These are phyloP conservation scores for Artemisia argyi DNA, from an alignment of 129 eudicot genomes.

Conservation along the genomic window DNA sequence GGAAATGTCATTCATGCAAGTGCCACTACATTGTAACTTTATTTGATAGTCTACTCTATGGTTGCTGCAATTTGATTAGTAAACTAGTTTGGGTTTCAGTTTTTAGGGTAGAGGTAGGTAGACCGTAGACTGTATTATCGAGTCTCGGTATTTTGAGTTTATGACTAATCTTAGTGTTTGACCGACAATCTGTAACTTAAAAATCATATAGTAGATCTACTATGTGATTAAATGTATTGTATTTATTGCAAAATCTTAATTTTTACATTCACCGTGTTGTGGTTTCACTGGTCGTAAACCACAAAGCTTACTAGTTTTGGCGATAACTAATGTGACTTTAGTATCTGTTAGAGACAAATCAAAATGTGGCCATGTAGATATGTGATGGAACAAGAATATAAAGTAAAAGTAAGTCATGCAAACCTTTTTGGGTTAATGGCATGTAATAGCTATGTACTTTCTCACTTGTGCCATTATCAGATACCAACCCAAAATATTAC, in stretches of 20 bases:
- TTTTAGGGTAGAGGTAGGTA: conserved; percentile 29
- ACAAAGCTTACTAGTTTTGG: background rate
- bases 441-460: too few relatives aligned
- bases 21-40: conserved; percentile 20
- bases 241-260: background rate
- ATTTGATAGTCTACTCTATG: background rate
- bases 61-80: conserved; percentile 7
- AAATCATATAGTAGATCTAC: conserved; percentile 11
- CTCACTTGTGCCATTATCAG: too few relatives aligned
- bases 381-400: too few relatives aligned
- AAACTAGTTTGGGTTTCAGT: conserved; percentile 19
- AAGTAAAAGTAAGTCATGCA: too few relatives aligned
- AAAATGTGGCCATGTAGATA: background rate
- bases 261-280: background rate
- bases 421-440: too few relatives aligned
- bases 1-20: conserved; percentile 11
- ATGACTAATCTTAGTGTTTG: conserved; percentile 21
- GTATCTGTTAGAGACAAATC: too few relatives aligned
- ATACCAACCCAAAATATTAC: too few relatives aligned
- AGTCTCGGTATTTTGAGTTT: background rate
- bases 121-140: conserved; percentile 10
- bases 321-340: background rate
- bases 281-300: background rate
- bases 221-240: conserved; percentile 18
- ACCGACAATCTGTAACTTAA: conserved; percentile 34